Percentiles rank a stretch among this genome's conserved stretches.
These are phyloP conservation scores for Tuber magnatum DNA, from an alignment of 495 filamentous ascomycete species.

Conservation along the genomic window DNA sequence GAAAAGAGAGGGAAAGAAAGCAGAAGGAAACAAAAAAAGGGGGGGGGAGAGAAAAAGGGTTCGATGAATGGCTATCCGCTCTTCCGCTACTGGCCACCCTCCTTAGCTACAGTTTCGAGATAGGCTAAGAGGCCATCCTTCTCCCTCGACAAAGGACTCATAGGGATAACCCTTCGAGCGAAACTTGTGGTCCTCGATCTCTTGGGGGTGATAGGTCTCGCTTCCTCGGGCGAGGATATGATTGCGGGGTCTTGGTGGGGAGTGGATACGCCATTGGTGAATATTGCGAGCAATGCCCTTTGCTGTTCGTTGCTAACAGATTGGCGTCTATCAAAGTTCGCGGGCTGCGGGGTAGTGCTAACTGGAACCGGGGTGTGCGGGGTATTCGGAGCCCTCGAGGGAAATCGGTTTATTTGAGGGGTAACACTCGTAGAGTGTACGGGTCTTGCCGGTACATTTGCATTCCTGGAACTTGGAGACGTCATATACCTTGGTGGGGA, in stretches of 20 bases:
- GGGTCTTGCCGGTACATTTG: neutral
- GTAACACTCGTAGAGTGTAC: neutral
- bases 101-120: constrained; percentile 35
- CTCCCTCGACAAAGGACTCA: constrained; percentile 27
- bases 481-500: constrained; percentile 3
- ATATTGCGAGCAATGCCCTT: constrained; percentile 36
- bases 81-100: constrained; percentile 24
- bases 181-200: constrained; percentile 11
- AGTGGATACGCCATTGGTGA: constrained; percentile 17
- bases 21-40: neutral
- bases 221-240: constrained; percentile 25
- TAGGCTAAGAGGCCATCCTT: constrained; percentile 34
- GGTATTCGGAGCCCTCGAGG: constrained; percentile 5
- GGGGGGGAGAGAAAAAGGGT: neutral
- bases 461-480: neutral
- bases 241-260: neutral
- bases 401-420: neutral
- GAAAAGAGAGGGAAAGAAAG: constrained; percentile 6
- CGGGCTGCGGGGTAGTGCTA: constrained; percentile 6
- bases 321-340: constrained; percentile 33
- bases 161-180: constrained; percentile 12
- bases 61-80: neutral
- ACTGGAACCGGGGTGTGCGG: neutral
- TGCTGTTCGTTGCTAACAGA: constrained; percentile 34
- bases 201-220: constrained; percentile 10